Evolutionary conservation across 2,329 filamentous ascomycete genomes (phyloP).

Genomic region (Aureobasidium uvarum): DNA sequence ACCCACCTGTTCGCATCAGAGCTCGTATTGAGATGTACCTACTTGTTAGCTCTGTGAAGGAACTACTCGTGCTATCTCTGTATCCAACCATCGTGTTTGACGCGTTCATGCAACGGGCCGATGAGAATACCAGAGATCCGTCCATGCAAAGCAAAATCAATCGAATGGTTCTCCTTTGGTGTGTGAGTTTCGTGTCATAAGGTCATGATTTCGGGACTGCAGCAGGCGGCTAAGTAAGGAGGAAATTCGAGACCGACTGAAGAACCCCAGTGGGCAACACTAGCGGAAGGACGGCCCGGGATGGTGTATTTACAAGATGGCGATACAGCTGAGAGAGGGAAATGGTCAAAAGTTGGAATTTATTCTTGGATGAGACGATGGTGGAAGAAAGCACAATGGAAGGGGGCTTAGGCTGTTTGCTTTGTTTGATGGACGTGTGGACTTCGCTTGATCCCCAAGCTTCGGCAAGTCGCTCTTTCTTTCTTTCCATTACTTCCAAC

Average conservation of each 20-base stretch:
- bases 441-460: background rate
- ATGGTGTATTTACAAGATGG: background rate
- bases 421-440: background rate
- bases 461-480: conserved; percentile 1
- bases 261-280: background rate
- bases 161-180: background rate
- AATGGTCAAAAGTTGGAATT: background rate
- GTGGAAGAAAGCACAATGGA: background rate
- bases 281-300: background rate
- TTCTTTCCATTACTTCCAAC: background rate
- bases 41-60: conserved; percentile 2
- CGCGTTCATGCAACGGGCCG: conserved; percentile 15
- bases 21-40: conserved; percentile 22
- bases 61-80: conserved; percentile 5
- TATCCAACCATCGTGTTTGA: background rate
- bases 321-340: background rate
- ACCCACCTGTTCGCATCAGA: conserved; percentile 15
- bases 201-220: background rate
- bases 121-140: no score
- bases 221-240: background rate
- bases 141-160: background rate
- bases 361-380: background rate
- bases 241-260: background rate
- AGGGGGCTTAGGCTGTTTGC: conserved; percentile 10
- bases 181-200: background rate